Conservation (phyloP, 1,139 yeast species). For the Debaryomyces psychrophilus region DNA sequence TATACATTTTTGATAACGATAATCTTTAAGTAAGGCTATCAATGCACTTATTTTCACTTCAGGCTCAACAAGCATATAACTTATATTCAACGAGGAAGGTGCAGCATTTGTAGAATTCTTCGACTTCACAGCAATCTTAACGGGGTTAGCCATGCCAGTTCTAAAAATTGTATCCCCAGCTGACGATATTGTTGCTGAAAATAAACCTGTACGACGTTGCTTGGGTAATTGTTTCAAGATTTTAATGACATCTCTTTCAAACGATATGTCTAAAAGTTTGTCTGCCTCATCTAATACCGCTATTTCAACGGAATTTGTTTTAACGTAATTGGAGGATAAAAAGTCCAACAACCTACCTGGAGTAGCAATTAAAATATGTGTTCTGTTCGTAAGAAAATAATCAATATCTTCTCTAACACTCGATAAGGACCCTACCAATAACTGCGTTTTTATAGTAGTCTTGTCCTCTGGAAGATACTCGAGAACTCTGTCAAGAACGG, state of each 20-base stretch:
- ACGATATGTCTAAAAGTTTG: slow-evolving; percentile 77
- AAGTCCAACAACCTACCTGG: slow-evolving; percentile 90
- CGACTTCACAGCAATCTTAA: slow-evolving; percentile 73
- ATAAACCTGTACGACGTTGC: slow-evolving; percentile 90
- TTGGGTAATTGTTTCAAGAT: slow-evolving; percentile 75
- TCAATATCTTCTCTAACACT: slow-evolving; percentile 76
- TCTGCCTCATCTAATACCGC: slow-evolving; percentile 93
- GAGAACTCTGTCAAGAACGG: slow-evolving; percentile 64
- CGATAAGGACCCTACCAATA: slow-evolving; percentile 77
- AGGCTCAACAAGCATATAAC: slow-evolving; percentile 64
- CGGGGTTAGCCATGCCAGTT: slow-evolving; percentile 89
- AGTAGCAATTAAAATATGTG: slow-evolving; percentile 85
- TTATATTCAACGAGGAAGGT: slow-evolving; percentile 69
- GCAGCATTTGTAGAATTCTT: slow-evolving; percentile 35
- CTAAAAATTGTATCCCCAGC: slow-evolving; percentile 73
- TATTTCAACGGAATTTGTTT: slow-evolving; percentile 65
- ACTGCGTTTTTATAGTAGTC: slow-evolving; percentile 58
- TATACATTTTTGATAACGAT: slow-evolving; percentile 71
- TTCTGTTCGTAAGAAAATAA: slow-evolving; percentile 51
- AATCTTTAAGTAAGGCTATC: slow-evolving; percentile 54
- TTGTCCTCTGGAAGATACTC: slow-evolving; percentile 59
- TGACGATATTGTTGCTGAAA: slow-evolving; percentile 86
- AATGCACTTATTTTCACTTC: slow-evolving; percentile 61
- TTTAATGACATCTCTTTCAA: slow-evolving; percentile 66
- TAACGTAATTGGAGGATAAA: slow-evolving; percentile 52